A percentile compares a stretch with the other conserved stretches of the same genome.
Conservation (phyloP, 148 eudicot species). For the Silene latifolia region DNA sequence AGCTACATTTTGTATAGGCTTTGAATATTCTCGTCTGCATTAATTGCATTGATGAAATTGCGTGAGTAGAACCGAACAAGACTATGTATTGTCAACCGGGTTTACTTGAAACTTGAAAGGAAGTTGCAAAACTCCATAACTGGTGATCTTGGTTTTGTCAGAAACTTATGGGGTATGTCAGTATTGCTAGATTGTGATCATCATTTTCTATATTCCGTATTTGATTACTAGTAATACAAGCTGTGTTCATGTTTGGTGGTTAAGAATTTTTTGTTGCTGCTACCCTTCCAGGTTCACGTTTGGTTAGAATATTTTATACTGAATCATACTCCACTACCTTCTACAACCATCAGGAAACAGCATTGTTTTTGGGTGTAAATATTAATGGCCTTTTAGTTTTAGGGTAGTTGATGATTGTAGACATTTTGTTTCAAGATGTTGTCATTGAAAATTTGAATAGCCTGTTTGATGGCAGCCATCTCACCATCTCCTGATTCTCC, state of each 20-base stretch:
- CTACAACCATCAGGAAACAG: no score
- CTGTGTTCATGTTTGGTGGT: slow-evolving; percentile 24
- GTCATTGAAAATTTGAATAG: slow-evolving; percentile 5
- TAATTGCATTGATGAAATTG: no score
- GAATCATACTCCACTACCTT: no score
- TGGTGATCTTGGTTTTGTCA: slow-evolving; percentile 26
- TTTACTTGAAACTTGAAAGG: no score
- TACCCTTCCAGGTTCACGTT: slow-evolving; percentile 13
- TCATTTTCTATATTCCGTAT: neutral
- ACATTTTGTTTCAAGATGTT: neutral
- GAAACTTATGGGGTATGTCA: no score
- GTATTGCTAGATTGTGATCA: slow-evolving; percentile 15
- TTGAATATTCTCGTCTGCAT: no score
- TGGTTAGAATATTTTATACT: slow-evolving; percentile 13
- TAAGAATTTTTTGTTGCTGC: slow-evolving; percentile 18
- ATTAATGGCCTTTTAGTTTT: no score
- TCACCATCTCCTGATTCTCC: slow-evolving; percentile 41
- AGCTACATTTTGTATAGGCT: neutral
- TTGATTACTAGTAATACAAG: no score
- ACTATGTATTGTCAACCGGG: neutral
- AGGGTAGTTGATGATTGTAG: no score
- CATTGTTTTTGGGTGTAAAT: no score
- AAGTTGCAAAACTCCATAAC: slow-evolving; percentile 1
- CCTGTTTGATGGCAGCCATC: slow-evolving; percentile 37
- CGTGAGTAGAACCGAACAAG: no score